Base-by-base conservation (phyloP, 164 flowering plant genomes). In the Nymphaea colorata region DNA sequence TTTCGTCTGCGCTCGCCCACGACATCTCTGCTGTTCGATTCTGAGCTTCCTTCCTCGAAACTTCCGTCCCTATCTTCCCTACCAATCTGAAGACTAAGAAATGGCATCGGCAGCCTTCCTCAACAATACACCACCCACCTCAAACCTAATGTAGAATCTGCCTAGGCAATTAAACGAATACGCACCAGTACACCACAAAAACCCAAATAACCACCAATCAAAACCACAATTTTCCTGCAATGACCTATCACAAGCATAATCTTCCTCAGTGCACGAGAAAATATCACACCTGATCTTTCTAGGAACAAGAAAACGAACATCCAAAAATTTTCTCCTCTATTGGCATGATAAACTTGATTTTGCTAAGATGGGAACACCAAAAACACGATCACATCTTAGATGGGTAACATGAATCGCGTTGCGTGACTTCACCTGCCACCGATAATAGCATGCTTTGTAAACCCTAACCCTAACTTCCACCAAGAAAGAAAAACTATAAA, bases 1-100 rank as follows among this genome's bases (percentile, higher is more conserved):
- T 47, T 64, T 83, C 84, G 60, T 81, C 86, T 7, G 83, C 68
- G 43, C 79, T 72, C 36, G 80, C 82, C 84, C 84, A 83, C 57
- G 84, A 79, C 86, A 81, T 83, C 41, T 41, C 64, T 41, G 3
- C 59, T 12, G 64, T 61, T 61, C 57, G 71, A 70, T 60, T 61
- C 17, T 14, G 63, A 61, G 25, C 11, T 61, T 61, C 63, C n/a
- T n/a, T 61, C 25, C 62, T 57, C 44, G 57, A 51, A 51, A 51
- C 4, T 2, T 51, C 14, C 14, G 8, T 51, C 14, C 57, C 14
- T 51, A 3, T 51, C 14, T 15, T 51, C 14, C 3, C 12, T 51
- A 51, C 57, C 57, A 7, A 44, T 61, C 71, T 62, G 62, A 41
- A 67, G 63, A 47, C 59, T 59, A 17, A 43, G 70, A 60, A 77